Evolutionary conservation across 208 protist species (phyloP), one percentile per base, ranked within the genome.

Genomic region (Leishmania arabica): DNA sequence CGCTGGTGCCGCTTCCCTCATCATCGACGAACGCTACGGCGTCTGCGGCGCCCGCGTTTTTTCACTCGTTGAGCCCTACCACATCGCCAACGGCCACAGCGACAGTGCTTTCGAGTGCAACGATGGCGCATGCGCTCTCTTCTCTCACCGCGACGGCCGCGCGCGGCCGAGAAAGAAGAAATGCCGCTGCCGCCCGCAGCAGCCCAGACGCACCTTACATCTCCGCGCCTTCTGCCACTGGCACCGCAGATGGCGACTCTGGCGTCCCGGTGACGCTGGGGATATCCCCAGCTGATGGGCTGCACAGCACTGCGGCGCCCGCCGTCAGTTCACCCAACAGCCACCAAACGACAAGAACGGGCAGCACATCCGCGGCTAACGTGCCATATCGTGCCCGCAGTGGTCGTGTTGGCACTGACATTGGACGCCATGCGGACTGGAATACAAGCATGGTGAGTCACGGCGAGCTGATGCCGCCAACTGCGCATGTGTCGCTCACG

Each of bases 381-480:
- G 56, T 47, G 13, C 56, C 31, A 49, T n/a, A 45, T 31, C 73
- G 73, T 24, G 31, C 54, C 1, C 49, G 73, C 31, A 81, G 64
- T 49, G 71, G 53, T 24, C 40, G 73, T 54, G 69, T 75, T 45
- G 70, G 64, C 65, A 81, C 40, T 34, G 81, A 74, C 13, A 70
- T 86, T 2, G 79, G 84, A 37, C 79, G 82, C 53, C 79, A 84
- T 65, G 82, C 80, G 19, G 80, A 88, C 71, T 69, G 86, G 19
- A 85, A 87, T 56, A 87, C 82, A 31, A 74, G 83, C 42, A 81
- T 90, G 37, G 83, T 84, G 70, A 72, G 81, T 31, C 58, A 73
- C 66, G 75, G 70, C 72, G 75, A 81, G 65, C 27, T 75, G 72
- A 45, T 58, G 53, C 78, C 62, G 3, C 65, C 68, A 17, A 42